Evolutionary conservation across 2,329 filamentous ascomycete genomes (phyloP), one percentile per base, ranked within the genome.

Genomic region (Magnaporthales sp.): DNA sequence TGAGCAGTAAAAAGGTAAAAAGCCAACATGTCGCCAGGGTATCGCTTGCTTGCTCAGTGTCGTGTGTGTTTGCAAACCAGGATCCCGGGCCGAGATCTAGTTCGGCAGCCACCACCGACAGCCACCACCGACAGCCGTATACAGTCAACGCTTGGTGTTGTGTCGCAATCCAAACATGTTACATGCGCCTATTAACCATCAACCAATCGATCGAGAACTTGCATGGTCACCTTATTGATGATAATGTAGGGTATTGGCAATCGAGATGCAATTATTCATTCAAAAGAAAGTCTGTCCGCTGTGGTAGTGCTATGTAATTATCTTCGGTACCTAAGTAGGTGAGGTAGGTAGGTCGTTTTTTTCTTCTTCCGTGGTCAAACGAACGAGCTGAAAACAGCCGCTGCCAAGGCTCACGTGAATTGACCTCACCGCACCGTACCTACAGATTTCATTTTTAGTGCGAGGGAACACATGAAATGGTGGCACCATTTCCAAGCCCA

Each of bases 41-140:
- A n/a, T n/a, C n/a, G n/a, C n/a, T n/a, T n/a, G n/a, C n/a, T 51
- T 8, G 32, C 2, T 51, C n/a, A n/a, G 38, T 51, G 38, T 51
- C 38, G 38, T 51, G 38, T 51, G 38, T 7, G 38, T 51, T 51
- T 51, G 38, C n/a, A n/a, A 13, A 51, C 38, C 38, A 51, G 56
- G 56, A 60, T 27, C 13, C 13, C 38, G 38, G 51, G 63, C 29
- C 63, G 63, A 65, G 46, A 65, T 24, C 51, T 26, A 56, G 63
- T 8, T 11, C 24, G 8, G 19, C 1, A 6, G 38, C 13, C 13
- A 19, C 4, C 46, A 24, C 38, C 63, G 38, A 51, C 38, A 65
- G 32, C 63, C 63, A 51, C 11, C 13, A n/a, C 38, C 63, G 27
- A 58, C 38, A 51, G 51, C 38, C 38, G 38, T 22, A 13, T 4